Percentiles rank a stretch among this genome's conserved stretches.
Conservation (phyloP, 495 filamentous ascomycete species). For the Podospora pseudoanserina region DNA sequence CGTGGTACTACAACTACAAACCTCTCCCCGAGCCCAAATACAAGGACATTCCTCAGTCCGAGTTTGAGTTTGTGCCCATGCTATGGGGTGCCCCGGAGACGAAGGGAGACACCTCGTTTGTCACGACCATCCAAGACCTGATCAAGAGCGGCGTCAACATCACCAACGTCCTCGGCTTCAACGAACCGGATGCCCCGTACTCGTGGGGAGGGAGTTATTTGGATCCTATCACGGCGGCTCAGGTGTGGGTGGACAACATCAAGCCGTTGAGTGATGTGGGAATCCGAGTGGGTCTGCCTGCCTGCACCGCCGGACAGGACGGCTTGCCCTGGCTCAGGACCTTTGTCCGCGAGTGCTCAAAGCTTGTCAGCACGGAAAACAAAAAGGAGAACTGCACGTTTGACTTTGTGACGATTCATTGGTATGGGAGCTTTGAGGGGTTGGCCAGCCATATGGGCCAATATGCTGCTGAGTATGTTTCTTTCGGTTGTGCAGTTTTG, state of each 20-base stretch:
- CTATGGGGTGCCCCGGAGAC: slow-evolving; percentile 57
- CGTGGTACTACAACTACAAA: slow-evolving; percentile 81
- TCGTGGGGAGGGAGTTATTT: slow-evolving; percentile 58
- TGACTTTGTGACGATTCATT: slow-evolving; percentile 73
- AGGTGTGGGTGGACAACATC: slow-evolving; percentile 62
- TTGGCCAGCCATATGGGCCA: slow-evolving; percentile 66
- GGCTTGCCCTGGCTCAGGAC: slow-evolving; percentile 62
- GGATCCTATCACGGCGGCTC: slow-evolving; percentile 53
- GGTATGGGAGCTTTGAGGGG: slow-evolving; percentile 73
- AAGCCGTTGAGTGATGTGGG: slow-evolving; percentile 58
- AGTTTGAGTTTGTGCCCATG: slow-evolving; percentile 77
- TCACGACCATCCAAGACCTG: slow-evolving; percentile 47
- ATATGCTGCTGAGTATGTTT: slow-evolving; percentile 47
- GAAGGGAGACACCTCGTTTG: slow-evolving; percentile 52
- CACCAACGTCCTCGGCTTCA: slow-evolving; percentile 64
- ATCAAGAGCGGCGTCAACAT: slow-evolving; percentile 56
- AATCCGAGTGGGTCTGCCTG: slow-evolving; percentile 56
- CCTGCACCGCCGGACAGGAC: slow-evolving; percentile 50
- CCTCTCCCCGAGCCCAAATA: slow-evolving; percentile 50
- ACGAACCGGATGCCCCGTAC: slow-evolving; percentile 62
- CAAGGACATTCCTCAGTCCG: slow-evolving; percentile 37
- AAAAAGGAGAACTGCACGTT: slow-evolving; percentile 53
- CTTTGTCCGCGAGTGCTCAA: slow-evolving; percentile 55
- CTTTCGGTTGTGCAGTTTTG: neutral
- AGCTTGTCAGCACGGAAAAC: slow-evolving; percentile 34